These are phyloP conservation scores for Cenchrus fungigraminus DNA, from an alignment of 176 grass and related monocot species.

Conservation along the genomic window DNA sequence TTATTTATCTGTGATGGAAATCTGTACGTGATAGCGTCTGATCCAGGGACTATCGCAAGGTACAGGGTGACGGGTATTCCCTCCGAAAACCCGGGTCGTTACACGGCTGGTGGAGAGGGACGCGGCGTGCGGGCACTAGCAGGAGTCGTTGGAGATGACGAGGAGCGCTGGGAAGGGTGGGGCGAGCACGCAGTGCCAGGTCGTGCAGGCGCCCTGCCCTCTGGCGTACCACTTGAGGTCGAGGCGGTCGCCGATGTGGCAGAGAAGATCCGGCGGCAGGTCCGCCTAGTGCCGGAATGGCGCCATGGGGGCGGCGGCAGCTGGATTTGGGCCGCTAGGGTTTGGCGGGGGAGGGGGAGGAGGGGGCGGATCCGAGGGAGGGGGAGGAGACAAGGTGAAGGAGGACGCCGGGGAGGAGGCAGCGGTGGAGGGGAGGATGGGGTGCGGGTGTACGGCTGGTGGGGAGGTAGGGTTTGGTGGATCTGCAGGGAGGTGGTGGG, in stretches of 20 bases:
- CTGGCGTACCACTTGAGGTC: slow-evolving; percentile 64
- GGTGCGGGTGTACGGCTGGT: too few species aligned
- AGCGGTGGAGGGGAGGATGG: too few species aligned
- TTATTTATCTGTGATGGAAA: too few species aligned
- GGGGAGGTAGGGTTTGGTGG: too few species aligned
- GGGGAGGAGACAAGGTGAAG: background rate
- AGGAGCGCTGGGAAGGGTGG: slow-evolving; percentile 49
- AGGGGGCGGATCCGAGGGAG: too few species aligned
- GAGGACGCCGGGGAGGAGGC: too few species aligned
- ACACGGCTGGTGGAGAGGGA: slow-evolving; percentile 45
- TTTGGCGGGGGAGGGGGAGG: background rate
- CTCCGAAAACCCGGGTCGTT: too few species aligned
- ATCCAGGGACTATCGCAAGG: too few species aligned
- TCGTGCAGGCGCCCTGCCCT: slow-evolving; percentile 51
- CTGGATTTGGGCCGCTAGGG: slow-evolving; percentile 32
- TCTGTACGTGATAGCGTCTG: too few species aligned
- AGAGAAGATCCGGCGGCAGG: slow-evolving; percentile 59
- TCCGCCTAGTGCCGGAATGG: slow-evolving; percentile 59
- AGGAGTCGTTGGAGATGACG: slow-evolving; percentile 46
- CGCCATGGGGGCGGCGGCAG: slow-evolving; percentile 40
- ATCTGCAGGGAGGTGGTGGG: too few species aligned
- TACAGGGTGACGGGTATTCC: too few species aligned
- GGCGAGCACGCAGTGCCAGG: slow-evolving; percentile 50
- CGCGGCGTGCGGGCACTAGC: slow-evolving; percentile 45
- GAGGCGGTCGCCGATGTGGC: slow-evolving; percentile 56